Percentiles rank a stretch among this genome's conserved stretches.
Conservation (phyloP, 306 rosid genomes). For the Ammopiptanthus mongolicus region DNA sequence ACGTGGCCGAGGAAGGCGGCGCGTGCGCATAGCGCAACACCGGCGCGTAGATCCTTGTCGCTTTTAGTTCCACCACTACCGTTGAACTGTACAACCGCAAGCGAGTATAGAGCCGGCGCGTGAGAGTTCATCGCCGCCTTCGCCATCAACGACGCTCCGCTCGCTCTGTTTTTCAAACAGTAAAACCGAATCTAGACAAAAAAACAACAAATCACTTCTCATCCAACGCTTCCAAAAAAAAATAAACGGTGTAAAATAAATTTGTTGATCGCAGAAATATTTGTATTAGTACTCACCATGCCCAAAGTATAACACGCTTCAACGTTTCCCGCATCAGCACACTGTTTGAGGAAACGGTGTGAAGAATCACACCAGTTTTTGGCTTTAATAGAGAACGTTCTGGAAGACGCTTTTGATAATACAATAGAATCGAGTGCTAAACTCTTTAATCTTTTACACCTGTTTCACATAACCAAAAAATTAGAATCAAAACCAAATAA, state of each 20-base stretch:
- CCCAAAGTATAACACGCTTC: conserved; percentile 89
- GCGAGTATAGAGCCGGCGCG: conserved; percentile 87
- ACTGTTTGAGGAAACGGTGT: conserved; percentile 67
- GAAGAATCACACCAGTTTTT: conserved; percentile 75
- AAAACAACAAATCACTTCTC: background rate
- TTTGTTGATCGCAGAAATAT: background rate
- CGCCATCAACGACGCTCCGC: conserved; percentile 93
- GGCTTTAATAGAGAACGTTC: conserved; percentile 42
- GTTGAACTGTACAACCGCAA: conserved; percentile 89
- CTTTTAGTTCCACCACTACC: conserved; percentile 94
- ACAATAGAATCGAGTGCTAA: conserved; percentile 61
- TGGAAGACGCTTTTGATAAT: conserved; percentile 56
- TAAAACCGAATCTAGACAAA: conserved; percentile 73
- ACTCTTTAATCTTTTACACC: conserved; percentile 73
- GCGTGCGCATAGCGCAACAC: conserved; percentile 90
- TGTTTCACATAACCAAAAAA: conserved; percentile 28
- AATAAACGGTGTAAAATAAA: background rate
- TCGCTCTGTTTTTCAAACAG: conserved; percentile 79
- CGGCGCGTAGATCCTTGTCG: conserved; percentile 92
- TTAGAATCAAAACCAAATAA: background rate
- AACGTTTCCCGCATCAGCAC: conserved; percentile 81
- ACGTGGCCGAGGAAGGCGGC: conserved; percentile 93
- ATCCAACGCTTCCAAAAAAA: background rate
- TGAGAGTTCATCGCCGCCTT: conserved; percentile 89
- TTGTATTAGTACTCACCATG: conserved; percentile 55